Evolutionary conservation across 2,329 filamentous ascomycete genomes (phyloP), one percentile per base, ranked within the genome.

Genomic region (Paradendryphiella salina): DNA sequence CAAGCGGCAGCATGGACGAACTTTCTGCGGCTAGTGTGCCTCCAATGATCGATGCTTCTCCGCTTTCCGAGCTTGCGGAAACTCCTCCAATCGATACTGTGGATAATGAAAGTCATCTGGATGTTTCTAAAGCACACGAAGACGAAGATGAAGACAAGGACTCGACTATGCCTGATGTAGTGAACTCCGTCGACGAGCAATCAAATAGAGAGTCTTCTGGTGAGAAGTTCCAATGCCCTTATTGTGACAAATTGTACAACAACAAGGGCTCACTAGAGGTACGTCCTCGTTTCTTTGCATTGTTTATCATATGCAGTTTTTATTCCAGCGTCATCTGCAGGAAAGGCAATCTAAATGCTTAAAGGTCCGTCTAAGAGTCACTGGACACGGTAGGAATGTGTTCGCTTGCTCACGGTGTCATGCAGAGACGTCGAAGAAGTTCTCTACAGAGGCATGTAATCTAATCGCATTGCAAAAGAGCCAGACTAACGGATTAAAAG

Each of bases 341-440:
- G 49, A 56, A 5, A 44, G 23, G 15, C 44, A 29, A 23, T 41
- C 29, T 3, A 23, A 10, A 11, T 57, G 52, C 32, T 26, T 26
- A n/a, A 53, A 31, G 13, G 33, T 26, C 3, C 35, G 36, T 31
- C 14, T 26, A 11, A 29, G 18, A 28, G 18, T 1, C 21, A 14
- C 10, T 7, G 29, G 37, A 5, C 13, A 41, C 21, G 11, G 20
- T 23, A 20, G 11, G 7, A 35, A n/a, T 26, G 37, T 41, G 10
- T 57, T 43, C 33, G 11, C 34, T 29, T 57, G 54, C 41, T 36
- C 51, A 14, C 52, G 54, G 13, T 57, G 54, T 20, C 17, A 36
- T n/a, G 29, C 36, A 14, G 36, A 46, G 1, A 33, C 55, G 18
- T 14, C 21, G 11, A 49, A 46, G 28, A 48, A 46, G 20, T 46